These are phyloP conservation scores for Crithidia fasciculata DNA, from an alignment of 208 protist species.

Conservation along the genomic window DNA sequence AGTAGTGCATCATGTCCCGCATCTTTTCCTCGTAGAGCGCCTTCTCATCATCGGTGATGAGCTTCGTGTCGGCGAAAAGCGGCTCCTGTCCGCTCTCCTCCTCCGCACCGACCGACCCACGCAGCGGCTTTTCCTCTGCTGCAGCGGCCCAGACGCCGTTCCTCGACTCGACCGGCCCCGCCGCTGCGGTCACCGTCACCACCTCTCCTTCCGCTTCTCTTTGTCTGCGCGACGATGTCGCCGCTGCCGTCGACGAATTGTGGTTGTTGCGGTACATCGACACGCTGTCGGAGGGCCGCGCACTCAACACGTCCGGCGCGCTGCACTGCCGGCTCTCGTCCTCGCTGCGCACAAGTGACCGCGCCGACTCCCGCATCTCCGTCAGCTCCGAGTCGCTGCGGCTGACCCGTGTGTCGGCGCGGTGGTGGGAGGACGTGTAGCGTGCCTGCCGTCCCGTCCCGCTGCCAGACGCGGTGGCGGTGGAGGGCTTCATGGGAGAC, in stretches of 20 bases:
- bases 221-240: not conserved
- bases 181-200: not conserved
- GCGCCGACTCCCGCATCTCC: not conserved
- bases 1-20: slow-evolving; percentile 41
- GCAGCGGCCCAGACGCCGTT: not conserved
- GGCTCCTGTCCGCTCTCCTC: slow-evolving; percentile 3
- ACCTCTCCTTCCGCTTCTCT: not conserved
- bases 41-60: slow-evolving; percentile 23
- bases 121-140: too few relatives aligned
- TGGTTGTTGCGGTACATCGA: not conserved
- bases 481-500: not conserved
- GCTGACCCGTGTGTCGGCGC: slow-evolving; percentile 2
- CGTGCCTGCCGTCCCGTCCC: not conserved
- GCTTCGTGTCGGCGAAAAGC: slow-evolving; percentile 18
- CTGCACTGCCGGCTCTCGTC: slow-evolving; percentile 3
- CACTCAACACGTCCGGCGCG: slow-evolving; percentile 9
- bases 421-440: not conserved
- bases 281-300: not conserved
- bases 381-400: slow-evolving; percentile 9
- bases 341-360: not conserved
- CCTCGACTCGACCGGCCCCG: not conserved
- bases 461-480: not conserved
- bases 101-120: not conserved
- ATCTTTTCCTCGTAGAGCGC: slow-evolving; percentile 21
- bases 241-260: not conserved